Base-by-base conservation (phyloP, 352 stramenopile species). In the Phytophthora citricola region DNA sequence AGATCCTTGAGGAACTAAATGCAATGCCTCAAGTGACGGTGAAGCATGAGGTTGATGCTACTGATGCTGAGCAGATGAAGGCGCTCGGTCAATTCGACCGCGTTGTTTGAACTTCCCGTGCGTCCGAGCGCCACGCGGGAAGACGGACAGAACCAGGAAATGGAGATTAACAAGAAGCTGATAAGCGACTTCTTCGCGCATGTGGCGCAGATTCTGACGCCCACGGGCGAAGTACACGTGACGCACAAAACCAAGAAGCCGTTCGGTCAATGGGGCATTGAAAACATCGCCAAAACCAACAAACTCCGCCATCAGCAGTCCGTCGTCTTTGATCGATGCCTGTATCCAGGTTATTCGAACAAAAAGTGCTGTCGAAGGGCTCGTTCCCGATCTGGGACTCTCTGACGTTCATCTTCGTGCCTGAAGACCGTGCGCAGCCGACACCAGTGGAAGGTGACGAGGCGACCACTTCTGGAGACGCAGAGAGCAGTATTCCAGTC, bases 81-180 rank as follows among this genome's bases (percentile, higher is more conserved):
- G 43, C 40, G n/a, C 53, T 89, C 7, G 77, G 76, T 2, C 66
- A 61, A 26, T 99, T 98, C 71, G 88, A 98, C 71, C 81, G 91
- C 63, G 90, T 99, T 44, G 81, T 98, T 31, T 99, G 95, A 99
- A 99, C 75, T 99, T 99, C 67, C 95, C 96, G 22, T 98, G 96
- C 60, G 92, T 98, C 6, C 91, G 89, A 29, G 91, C 96, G 44
- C 79, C 73, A 0, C 81, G 78, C 10, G 95, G 97, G 81, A 98
- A 73, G 97, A 99, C 82, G 97, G 95, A n/a, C 96, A 99, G 80
- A 98, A 98, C 73, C 56, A 95, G 34, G 94, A 96, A 66, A 98
- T 99, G 91, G 94, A 98, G 66, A 55, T 80, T 7, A 99, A 99
- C 79, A 98, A 98, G 66, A 57, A 87, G 55, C 76, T 99, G 1